Conservation (phyloP, 129 eudicot genomes). For the Artemisia annua region DNA sequence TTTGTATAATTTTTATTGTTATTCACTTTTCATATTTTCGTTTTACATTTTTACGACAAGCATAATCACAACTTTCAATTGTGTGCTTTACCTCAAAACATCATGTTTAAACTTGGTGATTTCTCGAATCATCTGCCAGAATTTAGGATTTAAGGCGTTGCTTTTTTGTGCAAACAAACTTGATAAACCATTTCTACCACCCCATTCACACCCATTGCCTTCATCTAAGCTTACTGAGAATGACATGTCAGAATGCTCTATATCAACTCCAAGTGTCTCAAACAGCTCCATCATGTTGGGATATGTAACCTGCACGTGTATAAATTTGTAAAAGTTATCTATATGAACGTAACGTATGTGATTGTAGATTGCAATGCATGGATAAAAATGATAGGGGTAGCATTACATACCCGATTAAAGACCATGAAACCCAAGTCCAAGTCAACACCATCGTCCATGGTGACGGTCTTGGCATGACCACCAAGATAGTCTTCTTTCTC, state of each 20-base stretch:
- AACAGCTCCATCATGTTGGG: conserved; percentile 97
- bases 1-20: no score
- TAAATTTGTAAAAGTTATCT: no score
- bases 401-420: conserved; percentile 66
- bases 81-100: conserved; percentile 51
- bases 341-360: no score
- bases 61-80: background rate
- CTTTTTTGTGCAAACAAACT: conserved; percentile 82
- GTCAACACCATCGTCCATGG: conserved; percentile 42
- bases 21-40: no score
- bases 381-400: background rate
- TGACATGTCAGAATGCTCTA: conserved; percentile 91
- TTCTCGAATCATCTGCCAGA: conserved; percentile 89
- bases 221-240: conserved; percentile 88
- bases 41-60: background rate
- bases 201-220: conserved; percentile 91
- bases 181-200: conserved; percentile 73
- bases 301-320: conserved; percentile 68
- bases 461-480: conserved; percentile 85
- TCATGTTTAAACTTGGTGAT: conserved; percentile 77
- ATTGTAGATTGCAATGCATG: no score
- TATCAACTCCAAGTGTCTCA: conserved; percentile 89
- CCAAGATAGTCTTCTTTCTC: conserved; percentile 85
- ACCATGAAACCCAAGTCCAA: conserved; percentile 92
- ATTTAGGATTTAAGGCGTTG: conserved; percentile 68